Evolutionary conservation across 1,284 basidiomycete species (phyloP).

Genomic region (Cutaneotrichosporon cutaneum): DNA sequence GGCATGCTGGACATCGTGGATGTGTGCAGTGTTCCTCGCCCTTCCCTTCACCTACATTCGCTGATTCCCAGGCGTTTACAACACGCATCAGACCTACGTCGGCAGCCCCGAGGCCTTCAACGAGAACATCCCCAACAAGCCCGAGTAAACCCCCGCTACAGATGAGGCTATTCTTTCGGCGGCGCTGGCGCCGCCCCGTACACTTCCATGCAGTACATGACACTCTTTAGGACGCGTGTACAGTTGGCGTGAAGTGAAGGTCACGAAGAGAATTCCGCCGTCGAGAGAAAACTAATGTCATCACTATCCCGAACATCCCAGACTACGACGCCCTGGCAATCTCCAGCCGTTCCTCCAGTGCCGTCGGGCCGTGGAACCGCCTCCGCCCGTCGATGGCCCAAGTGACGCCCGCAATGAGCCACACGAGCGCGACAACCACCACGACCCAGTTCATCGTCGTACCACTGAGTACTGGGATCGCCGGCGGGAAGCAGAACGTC

Average conservation of each 20-base stretch:
- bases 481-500: constrained; percentile 58
- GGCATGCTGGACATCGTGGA: too few relatives aligned
- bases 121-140: constrained; percentile 7
- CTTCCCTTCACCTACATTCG: too few relatives aligned
- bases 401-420: constrained; percentile 42
- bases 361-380: constrained; percentile 49
- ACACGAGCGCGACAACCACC: constrained; percentile 44
- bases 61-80: constrained; percentile 8
- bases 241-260: not conserved
- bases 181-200: not conserved
- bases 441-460: constrained; percentile 55
- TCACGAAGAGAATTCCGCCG: too few relatives aligned
- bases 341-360: constrained; percentile 34
- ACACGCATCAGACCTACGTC: constrained; percentile 9
- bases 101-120: not conserved
- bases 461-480: constrained; percentile 46
- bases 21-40: too few relatives aligned
- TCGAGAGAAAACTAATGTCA: not conserved
- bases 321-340: not conserved
- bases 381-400: constrained; percentile 50
- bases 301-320: not conserved
- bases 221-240: not conserved
- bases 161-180: not conserved
- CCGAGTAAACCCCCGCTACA: not conserved
- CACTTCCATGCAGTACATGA: not conserved